phyloP scores from a whole-genome alignment of 1,284 basidiomycete genomes.

The Ustilago esculenta region DNA sequence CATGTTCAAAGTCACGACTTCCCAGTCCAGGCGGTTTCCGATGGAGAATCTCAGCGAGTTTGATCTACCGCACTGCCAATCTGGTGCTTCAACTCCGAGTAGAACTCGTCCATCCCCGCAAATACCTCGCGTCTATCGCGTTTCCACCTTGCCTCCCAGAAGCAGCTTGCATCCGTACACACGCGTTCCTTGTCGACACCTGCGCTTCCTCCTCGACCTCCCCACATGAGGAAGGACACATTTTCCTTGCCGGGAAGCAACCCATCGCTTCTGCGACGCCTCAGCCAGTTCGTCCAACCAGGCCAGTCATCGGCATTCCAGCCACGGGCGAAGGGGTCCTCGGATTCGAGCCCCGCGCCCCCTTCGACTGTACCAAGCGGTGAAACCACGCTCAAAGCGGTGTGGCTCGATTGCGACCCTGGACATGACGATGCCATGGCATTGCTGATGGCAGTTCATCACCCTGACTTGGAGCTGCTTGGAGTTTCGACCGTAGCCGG shows the following conservation, averaged over 20 bases:
- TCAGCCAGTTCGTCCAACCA: conserved; percentile 41
- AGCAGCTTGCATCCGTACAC: too few relatives aligned
- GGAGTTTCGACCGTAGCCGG: conserved; percentile 59
- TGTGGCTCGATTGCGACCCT: conserved; percentile 61
- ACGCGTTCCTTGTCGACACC: too few relatives aligned
- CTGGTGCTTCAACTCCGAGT: too few relatives aligned
- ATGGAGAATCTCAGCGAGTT: too few relatives aligned
- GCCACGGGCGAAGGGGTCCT: conserved; percentile 11
- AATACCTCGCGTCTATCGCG: too few relatives aligned
- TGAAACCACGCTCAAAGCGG: conserved; percentile 29
- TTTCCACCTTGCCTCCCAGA: too few relatives aligned
- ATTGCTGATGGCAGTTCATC: conserved; percentile 52
- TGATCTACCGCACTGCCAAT: too few relatives aligned
- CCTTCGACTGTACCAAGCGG: conserved; percentile 2
- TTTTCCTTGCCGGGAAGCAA: conserved; percentile 23
- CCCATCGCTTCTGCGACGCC: conserved; percentile 35
- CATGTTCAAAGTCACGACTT: too few relatives aligned
- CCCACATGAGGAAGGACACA: conserved; percentile 31
- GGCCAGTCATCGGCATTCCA: conserved; percentile 27
- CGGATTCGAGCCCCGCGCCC: conserved; percentile 12
- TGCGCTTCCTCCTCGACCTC: too few relatives aligned
- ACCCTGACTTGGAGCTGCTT: conserved; percentile 48
- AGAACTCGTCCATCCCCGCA: too few relatives aligned
- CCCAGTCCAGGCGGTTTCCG: too few relatives aligned
- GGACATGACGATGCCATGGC: conserved; percentile 62